Conservation (phyloP, 495 filamentous ascomycete species). For the Penicillium atrosanguineum region DNA sequence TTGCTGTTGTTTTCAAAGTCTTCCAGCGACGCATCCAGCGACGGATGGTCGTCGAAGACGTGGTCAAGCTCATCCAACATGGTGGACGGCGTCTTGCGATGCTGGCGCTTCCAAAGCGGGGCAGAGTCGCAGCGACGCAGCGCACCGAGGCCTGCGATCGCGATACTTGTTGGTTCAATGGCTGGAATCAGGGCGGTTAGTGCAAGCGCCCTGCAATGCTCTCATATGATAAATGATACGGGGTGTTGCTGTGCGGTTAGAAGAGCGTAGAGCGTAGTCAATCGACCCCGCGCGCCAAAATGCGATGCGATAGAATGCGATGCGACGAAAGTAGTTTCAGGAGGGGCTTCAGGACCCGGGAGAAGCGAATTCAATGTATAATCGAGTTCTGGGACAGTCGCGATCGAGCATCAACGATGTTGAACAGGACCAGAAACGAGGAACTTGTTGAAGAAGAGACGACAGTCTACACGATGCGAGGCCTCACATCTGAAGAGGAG, state of each 20-base stretch:
- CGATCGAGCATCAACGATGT: constrained; percentile 10
- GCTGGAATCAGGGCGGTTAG: constrained; percentile 17
- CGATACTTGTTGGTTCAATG: constrained; percentile 2
- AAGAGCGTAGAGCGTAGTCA: constrained; percentile 5
- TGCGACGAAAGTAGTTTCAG: constrained; percentile 13
- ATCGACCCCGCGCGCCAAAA: constrained; percentile 19
- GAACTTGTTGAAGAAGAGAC: constrained; percentile 2
- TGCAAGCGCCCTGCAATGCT: constrained; percentile 12
- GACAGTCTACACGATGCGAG: constrained; percentile 19
- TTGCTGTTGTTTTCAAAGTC: constrained; percentile 67
- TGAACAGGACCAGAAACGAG: constrained; percentile 6
- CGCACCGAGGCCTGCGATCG: constrained; percentile 16
- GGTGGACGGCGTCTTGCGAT: constrained; percentile 39
- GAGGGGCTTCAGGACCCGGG: constrained; percentile 12
- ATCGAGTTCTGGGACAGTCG: constrained; percentile 1
- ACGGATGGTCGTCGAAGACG: constrained; percentile 65
- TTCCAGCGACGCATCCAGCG: constrained; percentile 68
- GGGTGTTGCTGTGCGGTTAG: constrained; percentile 1
- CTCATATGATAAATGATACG: constrained; percentile 15
- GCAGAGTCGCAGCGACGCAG: constrained; percentile 19
- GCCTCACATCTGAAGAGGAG: constrained; percentile 27
- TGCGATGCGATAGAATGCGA: constrained; percentile 13
- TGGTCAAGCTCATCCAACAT: constrained; percentile 50
- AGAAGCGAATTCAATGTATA: neutral
- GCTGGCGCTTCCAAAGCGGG: constrained; percentile 20